phyloP scores from a whole-genome alignment of 768 basidiomycete species.

The Calocera viscosa region DNA sequence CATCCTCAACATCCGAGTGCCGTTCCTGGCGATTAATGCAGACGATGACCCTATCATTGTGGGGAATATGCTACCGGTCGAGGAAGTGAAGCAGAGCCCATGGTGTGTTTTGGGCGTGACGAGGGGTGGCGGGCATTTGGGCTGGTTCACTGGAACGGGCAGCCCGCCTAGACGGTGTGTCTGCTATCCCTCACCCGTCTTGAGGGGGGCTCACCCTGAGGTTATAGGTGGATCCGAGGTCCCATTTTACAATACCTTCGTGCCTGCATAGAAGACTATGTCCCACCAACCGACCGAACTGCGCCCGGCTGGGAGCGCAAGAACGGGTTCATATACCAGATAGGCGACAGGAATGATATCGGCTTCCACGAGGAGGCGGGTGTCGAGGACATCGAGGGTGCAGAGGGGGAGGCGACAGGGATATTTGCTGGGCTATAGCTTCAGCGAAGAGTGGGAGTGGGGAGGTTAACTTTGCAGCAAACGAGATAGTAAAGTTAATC shows the following conservation, averaged over 20 bases:
- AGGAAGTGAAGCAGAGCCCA: constrained; percentile 16
- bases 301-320: constrained; percentile 32
- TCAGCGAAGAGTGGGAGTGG: too few species aligned
- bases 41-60: constrained; percentile 66
- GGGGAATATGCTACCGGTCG: constrained; percentile 31
- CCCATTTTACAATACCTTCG: constrained; percentile 64
- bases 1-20: constrained; percentile 49
- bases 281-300: constrained; percentile 28
- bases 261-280: constrained; percentile 42
- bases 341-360: constrained; percentile 37
- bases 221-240: constrained; percentile 47
- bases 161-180: constrained; percentile 23
- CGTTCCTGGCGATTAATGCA: constrained; percentile 63
- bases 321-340: constrained; percentile 51
- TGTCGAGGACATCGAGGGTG: constrained; percentile 6
- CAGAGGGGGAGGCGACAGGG: neutral
- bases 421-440: neutral
- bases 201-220: constrained; percentile 16
- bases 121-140: constrained; percentile 58
- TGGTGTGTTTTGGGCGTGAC: constrained; percentile 53
- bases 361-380: constrained; percentile 45
- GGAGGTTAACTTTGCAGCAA: too few species aligned
- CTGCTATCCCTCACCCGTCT: constrained; percentile 19
- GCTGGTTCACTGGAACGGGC: constrained; percentile 58
- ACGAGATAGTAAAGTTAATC: too few species aligned